These are phyloP conservation scores for Helotiales sp. DNA, from an alignment of 2,329 filamentous ascomycete species.

Conservation along the genomic window DNA sequence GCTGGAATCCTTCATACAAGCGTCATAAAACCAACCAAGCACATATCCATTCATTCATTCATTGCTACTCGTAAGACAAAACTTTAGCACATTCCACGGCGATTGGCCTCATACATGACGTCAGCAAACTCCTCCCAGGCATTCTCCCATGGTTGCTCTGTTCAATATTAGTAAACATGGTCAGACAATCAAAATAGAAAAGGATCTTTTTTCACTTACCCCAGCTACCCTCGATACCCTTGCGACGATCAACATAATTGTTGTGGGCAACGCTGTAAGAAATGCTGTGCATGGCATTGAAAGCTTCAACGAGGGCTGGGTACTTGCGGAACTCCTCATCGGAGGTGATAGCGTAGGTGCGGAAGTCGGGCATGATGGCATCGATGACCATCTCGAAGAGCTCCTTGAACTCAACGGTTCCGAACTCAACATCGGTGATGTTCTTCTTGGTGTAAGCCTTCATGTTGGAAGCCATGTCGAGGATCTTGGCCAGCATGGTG, in stretches of 20 bases:
- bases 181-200: not conserved
- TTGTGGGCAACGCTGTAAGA: not conserved
- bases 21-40: not conserved
- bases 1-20: not conserved
- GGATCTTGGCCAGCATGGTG: not conserved
- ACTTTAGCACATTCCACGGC: not conserved
- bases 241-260: not conserved
- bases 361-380: not conserved
- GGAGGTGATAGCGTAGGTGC: not conserved
- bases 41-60: not conserved
- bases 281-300: not conserved
- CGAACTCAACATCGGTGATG: not conserved
- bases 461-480: conserved; percentile 7
- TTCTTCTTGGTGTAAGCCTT: not conserved
- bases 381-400: not conserved
- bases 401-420: conserved; percentile 1
- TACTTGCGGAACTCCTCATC: not conserved
- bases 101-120: not conserved
- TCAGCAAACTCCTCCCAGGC: not conserved
- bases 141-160: conserved; percentile 4
- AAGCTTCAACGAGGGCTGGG: not conserved
- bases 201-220: not conserved
- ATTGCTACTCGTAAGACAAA: not conserved
- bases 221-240: not conserved
- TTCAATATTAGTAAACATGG: not conserved